Conservation (phyloP, 306 rosid species). For the Casuarina equisetifolia region DNA sequence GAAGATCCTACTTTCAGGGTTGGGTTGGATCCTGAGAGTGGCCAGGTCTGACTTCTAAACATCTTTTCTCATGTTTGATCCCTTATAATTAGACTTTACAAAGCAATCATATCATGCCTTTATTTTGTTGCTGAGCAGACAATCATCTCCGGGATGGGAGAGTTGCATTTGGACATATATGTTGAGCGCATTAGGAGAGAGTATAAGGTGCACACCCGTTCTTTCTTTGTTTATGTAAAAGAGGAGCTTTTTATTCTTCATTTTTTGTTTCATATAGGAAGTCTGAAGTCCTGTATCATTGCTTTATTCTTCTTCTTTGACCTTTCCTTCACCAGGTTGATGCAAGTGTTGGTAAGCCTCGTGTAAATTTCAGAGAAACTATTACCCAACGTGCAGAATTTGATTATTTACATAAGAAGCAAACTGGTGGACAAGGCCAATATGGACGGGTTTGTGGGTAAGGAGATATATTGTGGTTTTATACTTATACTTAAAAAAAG, state of each 20-base stretch:
- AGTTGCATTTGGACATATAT: conserved; percentile 91
- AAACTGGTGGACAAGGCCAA: conserved; percentile 97
- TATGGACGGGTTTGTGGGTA: conserved; percentile 98
- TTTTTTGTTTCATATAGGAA: conserved; percentile 17
- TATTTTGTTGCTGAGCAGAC: conserved; percentile 52
- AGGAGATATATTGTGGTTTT: conserved; percentile 28
- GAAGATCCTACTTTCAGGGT: conserved; percentile 99
- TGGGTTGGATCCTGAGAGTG: conserved; percentile 96
- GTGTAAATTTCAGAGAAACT: conserved; percentile 98
- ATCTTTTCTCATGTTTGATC: not conserved
- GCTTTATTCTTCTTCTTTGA: conserved; percentile 21
- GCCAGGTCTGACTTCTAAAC: conserved; percentile 63
- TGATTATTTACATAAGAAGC: conserved; percentile 97
- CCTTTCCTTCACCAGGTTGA: conserved; percentile 63
- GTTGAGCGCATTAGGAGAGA: conserved; percentile 96
- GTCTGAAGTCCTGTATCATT: conserved; percentile 20
- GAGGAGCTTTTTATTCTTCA: conserved; percentile 2
- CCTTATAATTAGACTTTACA: conserved; percentile 13
- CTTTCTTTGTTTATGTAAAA: not conserved
- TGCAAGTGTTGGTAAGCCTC: conserved; percentile 96
- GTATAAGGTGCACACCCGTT: conserved; percentile 60
- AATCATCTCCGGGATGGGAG: conserved; percentile 99
- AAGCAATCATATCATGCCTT: conserved; percentile 9
- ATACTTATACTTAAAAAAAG: not conserved
- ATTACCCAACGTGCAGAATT: conserved; percentile 88